These are phyloP conservation scores for Daldinia sp. DNA, from an alignment of 2,329 filamentous ascomycete species.

Conservation along the genomic window DNA sequence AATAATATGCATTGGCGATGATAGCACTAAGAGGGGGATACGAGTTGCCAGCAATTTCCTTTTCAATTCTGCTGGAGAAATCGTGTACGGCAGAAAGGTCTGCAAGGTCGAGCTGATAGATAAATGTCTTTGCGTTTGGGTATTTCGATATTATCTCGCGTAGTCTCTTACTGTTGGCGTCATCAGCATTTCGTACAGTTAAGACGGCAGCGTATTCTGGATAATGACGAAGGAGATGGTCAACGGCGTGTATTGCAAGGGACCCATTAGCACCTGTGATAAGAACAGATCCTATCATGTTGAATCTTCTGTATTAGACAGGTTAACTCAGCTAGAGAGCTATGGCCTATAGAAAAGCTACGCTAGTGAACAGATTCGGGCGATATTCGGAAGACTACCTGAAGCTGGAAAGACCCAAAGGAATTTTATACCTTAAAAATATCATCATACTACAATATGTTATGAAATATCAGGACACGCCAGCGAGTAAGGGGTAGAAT, in stretches of 20 bases:
- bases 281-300: constrained; percentile 47
- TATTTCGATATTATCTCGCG: constrained; percentile 32
- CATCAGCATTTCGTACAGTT: constrained; percentile 46
- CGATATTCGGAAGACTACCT: constrained; percentile 1
- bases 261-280: constrained; percentile 52
- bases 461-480: not conserved
- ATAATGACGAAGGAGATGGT: constrained; percentile 30
- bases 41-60: constrained; percentile 41
- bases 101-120: constrained; percentile 48
- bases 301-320: not conserved
- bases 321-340: not conserved
- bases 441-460: not conserved
- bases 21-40: constrained; percentile 48
- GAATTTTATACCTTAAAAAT: not conserved
- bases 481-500: not conserved
- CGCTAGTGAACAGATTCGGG: not conserved
- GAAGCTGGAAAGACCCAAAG: not conserved
- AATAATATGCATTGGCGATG: constrained; percentile 52
- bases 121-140: constrained; percentile 50
- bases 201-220: constrained; percentile 41
- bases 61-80: constrained; percentile 44
- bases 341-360: not conserved
- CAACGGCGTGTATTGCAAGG: constrained; percentile 32
- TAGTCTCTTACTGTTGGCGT: constrained; percentile 45
- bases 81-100: constrained; percentile 45